Evolutionary conservation across 345 rosid species (phyloP), one percentile per base, ranked within the genome.

Genomic region (Eucalyptus decipiens): DNA sequence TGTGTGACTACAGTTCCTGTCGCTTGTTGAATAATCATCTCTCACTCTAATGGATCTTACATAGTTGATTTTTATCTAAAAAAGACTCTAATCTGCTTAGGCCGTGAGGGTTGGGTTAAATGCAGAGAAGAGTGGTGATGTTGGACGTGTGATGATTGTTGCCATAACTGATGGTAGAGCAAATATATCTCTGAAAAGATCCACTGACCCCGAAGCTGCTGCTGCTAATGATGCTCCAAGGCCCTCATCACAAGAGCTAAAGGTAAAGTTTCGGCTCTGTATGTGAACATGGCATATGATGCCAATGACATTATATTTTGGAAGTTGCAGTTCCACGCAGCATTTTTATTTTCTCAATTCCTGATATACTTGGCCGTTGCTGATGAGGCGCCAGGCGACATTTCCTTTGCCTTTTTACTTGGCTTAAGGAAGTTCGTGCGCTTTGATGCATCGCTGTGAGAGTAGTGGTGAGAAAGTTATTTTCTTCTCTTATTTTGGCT

Each of bases 91-190:
- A 89, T 89, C 21, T 90, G 67, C 43, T 69, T 88, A 97, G 99
- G 99, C 99, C 11, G 98, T 97, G 89, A 93, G 98, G 91, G 99
- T 97, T 1, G 99, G 99, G 90, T 93, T 97, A 48, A 97, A 97
- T 93, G 99, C 99, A 81, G 99, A 97, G 94, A 97, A 97, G 95
- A 96, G 98, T 86, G 98, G 99, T 89, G 99, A 97, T 90, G 98
- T 97, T 30, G 99, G 99, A 58, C 98, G 98, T 12, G 88, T 97
- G 91, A 97, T 97, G 99, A 97, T 97, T 40, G 98, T 97, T 72
- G 99, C 97, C 88, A 93, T 97, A 89, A 97, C 99, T 1, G 98
- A 97, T 88, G 99, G 99, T 42, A 93, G 99, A 94, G 99, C 98
- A 87, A 97, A 97, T 90, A 96, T 97, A 72, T 95, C 99, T 18